Evolutionary conservation across 192 early-diverging fungal genomes (phyloP), one percentile per base, ranked within the genome.

Genomic region (Cetraspora pellucida): DNA sequence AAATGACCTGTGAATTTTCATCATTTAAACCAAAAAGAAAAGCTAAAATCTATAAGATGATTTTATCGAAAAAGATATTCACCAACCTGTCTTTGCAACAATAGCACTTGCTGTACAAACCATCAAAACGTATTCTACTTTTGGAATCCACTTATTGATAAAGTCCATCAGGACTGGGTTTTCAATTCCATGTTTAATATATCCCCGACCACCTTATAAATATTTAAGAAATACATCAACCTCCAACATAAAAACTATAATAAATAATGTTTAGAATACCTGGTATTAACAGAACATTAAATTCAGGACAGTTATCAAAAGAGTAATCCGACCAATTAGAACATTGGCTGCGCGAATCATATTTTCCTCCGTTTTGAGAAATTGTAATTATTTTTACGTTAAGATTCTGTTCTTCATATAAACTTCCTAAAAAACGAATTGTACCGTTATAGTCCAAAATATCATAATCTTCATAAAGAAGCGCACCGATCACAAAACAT

Each of bases 61-160:
- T 37, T 37, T 6, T 37, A 37, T 6, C 7, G 37, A 37, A 37
- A 37, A 1, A 37, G 7, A 37, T n/a, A n/a, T n/a, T n/a, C n/a
- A 37, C 1, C 37, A 37, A 37, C 37, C 37, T 10, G 86, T 83
- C 28, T 77, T 82, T 49, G 87, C 86, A 9, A 83, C 55, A 17
- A 88, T 25, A 10, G 78, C 75, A 28, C 82, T 52, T 11, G 86
- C 87, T 27, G 81, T 87, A 74, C 87, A 88, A 16, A 88, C 83
- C 14, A 11, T 5, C 23, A 69, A 50, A 5, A 47, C 45, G 7
- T 69, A 50, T 46, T 69, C 43, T 14, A 69, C 66, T 47, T 69
- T 69, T 23, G 66, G 46, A 17, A 50, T 50, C 11, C 10, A 17
- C 6, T 10, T 43, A 10, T 69, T 46, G n/a, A 47, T 23, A 69